Base-by-base conservation (phyloP, 768 basidiomycete species). In the Russula lepida region DNA sequence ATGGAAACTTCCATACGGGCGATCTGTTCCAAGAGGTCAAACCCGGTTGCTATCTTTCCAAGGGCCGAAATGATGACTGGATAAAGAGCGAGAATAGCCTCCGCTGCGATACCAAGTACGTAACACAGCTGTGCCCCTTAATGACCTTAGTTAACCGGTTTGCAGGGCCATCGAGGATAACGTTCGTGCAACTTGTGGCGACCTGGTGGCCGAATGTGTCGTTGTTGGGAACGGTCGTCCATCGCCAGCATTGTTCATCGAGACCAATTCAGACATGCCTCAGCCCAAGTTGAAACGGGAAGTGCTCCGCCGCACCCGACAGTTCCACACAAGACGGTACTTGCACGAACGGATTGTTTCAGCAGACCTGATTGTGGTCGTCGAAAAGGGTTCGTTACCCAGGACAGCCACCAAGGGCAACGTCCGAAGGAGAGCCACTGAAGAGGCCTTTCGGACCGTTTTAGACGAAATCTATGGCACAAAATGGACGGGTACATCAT, bases 381-480 rank as follows among this genome's bases (percentile, higher is more conserved):
- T 89, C 19, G 77, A 82, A 28, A 74, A 76, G 46, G 78, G 79
- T n/a, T 81, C 85, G 1, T 79, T 91, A 46, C 89, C 89, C 41
- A 77, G 89, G 64, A 91, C 89, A 0, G 83, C 82, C 21, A 89
- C 89, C 13, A 91, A 91, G 74, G 88, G 89, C 30, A 91, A 90
- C 68, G 85, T 91, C 64, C 83, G 89, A 53, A 81, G 89, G 48
- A 81, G 78, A 65, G 88, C 86, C 13, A 86, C 89, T 23, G 89
- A 91, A 72, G 85, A 86, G 64, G 66, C 75, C 27, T 88, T 81
- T 75, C 77, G 77, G 67, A 65, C 69, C 27, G 74, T 80, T 58
- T 77, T 91, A 25, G 86, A 90, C 71, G 69, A 69, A 37, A 78
- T 88, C 39, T 89, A 84, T 66, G 71, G 71, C 59, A 64, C 60